Evolutionary conservation across 108 stramenopile genomes (phyloP).

Genomic region (Fragilariopsis cylindrus): DNA sequence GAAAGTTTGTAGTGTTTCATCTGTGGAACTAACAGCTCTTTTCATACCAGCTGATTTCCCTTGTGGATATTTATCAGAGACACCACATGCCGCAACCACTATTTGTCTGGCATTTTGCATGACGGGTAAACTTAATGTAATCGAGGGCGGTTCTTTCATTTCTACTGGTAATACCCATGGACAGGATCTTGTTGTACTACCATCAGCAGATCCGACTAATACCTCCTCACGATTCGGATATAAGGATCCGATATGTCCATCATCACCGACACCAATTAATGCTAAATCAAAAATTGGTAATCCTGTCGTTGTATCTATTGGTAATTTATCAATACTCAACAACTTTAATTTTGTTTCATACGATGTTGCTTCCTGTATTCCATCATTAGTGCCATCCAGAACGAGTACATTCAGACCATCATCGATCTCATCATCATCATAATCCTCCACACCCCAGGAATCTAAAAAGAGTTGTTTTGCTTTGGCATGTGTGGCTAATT

Average conservation of each 20-base stretch:
- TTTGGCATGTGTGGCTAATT: conserved; percentile 73
- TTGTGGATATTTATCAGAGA: conserved; percentile 75
- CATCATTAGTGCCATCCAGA: conserved; percentile 59
- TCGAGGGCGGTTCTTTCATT: conserved; percentile 73
- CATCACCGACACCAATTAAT: conserved; percentile 81
- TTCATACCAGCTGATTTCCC: conserved; percentile 78
- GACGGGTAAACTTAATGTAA: conserved; percentile 71
- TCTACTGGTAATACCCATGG: conserved; percentile 63
- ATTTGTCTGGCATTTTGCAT: conserved; percentile 60
- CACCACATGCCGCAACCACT: conserved; percentile 75
- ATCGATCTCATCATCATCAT: too few species aligned
- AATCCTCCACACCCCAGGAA: conserved; percentile 34
- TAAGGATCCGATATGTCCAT: conserved; percentile 77
- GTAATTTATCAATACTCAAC: conserved; percentile 29
- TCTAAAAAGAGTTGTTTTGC: conserved; percentile 61
- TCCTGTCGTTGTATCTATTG: conserved; percentile 47
- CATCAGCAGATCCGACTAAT: not conserved
- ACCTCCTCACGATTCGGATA: conserved; percentile 77
- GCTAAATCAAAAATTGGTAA: conserved; percentile 80
- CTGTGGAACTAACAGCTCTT: conserved; percentile 56
- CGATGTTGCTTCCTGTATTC: conserved; percentile 51
- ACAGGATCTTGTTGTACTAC: conserved; percentile 24
- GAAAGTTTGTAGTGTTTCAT: conserved; percentile 58
- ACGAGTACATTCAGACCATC: conserved; percentile 46
- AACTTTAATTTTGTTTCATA: conserved; percentile 60